A percentile compares a stretch with the other conserved stretches of the same genome.
These are phyloP conservation scores for Tulasnella sp. DNA, from an alignment of 768 basidiomycete species.

Conservation along the genomic window DNA sequence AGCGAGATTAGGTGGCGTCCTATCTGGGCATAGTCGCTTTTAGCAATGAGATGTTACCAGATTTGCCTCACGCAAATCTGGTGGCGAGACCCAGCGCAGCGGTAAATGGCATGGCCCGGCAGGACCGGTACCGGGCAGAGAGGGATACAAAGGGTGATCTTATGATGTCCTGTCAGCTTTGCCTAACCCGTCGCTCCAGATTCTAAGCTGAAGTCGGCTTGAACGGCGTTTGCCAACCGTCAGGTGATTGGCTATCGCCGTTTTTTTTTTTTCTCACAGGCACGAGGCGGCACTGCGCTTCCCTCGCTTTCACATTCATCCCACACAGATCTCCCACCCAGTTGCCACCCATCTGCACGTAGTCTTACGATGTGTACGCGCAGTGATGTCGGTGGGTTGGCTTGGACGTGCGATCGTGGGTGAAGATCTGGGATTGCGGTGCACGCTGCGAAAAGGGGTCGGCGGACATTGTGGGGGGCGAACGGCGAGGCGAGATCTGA, in stretches of 20 bases:
- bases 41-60: not conserved
- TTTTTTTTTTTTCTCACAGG: not conserved
- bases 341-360: not conserved
- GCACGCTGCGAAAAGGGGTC: not conserved
- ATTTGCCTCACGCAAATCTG: slow-evolving; percentile 8
- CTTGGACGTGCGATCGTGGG: not conserved
- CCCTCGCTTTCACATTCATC: not conserved
- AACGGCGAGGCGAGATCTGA: not conserved
- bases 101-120: not conserved
- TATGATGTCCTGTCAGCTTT: not conserved
- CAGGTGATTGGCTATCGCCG: not conserved
- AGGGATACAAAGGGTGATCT: not conserved
- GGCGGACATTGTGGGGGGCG: not conserved
- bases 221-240: not conserved
- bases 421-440: not conserved
- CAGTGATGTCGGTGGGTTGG: not conserved
- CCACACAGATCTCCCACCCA: not conserved
- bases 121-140: not conserved
- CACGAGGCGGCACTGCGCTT: not conserved
- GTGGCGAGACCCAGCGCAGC: not conserved
- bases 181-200: not conserved
- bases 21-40: slow-evolving; percentile 3
- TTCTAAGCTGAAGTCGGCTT: slow-evolving; percentile 7
- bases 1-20: not conserved
- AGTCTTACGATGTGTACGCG: not conserved